These are phyloP conservation scores for Tylopilus subfusipes DNA, from an alignment of 768 basidiomycete genomes.

Conservation along the genomic window DNA sequence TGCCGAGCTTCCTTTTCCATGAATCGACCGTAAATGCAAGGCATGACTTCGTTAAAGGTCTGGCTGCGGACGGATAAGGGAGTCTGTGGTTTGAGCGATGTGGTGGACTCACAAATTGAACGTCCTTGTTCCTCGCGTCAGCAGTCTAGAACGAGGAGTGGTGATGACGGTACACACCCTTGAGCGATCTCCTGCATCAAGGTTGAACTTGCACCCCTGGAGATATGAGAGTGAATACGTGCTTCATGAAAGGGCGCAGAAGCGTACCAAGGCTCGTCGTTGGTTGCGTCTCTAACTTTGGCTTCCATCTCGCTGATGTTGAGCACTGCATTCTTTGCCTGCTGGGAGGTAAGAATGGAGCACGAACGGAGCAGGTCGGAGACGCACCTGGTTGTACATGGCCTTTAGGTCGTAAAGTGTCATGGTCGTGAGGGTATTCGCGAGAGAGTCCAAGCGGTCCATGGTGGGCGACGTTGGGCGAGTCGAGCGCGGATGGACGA, in stretches of 20 bases:
- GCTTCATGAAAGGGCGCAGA: neutral
- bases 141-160: slow-evolving; percentile 2
- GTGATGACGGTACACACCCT: slow-evolving; percentile 55
- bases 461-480: slow-evolving; percentile 40
- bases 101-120: slow-evolving; percentile 80
- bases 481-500: neutral
- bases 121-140: slow-evolving; percentile 55
- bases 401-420: slow-evolving; percentile 92
- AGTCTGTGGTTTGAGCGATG: neutral
- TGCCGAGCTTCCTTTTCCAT: slow-evolving; percentile 98
- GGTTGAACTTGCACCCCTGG: slow-evolving; percentile 95
- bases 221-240: slow-evolving; percentile 1
- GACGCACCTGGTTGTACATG: slow-evolving; percentile 84
- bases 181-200: slow-evolving; percentile 98
- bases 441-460: slow-evolving; percentile 77
- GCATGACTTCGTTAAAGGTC: slow-evolving; percentile 99
- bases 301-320: slow-evolving; percentile 97
- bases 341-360: slow-evolving; percentile 5
- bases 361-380: neutral
- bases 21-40: slow-evolving; percentile 88
- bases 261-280: slow-evolving; percentile 95
- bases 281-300: slow-evolving; percentile 95
- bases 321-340: slow-evolving; percentile 96
- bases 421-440: slow-evolving; percentile 72
- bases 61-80: slow-evolving; percentile 51